phyloP scores from a whole-genome alignment of 176 grass and related monocot genomes.

The Typha latifolia region DNA sequence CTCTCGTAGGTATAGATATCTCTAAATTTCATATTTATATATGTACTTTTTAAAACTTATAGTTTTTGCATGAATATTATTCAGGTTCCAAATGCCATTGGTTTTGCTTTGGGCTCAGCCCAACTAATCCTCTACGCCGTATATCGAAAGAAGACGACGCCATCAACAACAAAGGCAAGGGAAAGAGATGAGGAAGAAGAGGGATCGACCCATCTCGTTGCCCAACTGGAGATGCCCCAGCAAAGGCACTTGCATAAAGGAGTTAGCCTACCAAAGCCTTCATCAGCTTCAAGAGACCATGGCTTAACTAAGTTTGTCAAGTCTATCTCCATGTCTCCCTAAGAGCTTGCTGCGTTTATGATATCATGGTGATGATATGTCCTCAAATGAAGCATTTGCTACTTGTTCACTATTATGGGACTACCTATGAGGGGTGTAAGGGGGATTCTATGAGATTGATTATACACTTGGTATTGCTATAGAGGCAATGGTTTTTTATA shows the following conservation, averaged over 20 bases:
- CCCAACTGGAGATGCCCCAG: slow-evolving; percentile 39
- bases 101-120: not conserved
- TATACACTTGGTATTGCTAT: no score
- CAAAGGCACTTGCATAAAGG: slow-evolving; percentile 41
- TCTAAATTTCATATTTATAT: no score
- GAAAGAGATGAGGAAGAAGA: slow-evolving; percentile 39
- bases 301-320: slow-evolving; percentile 34
- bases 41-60: no score
- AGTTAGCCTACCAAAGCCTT: slow-evolving; percentile 37
- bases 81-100: not conserved
- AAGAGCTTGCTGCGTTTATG: no score
- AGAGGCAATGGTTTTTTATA: no score
- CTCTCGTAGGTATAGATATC: no score
- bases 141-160: not conserved
- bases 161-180: slow-evolving; percentile 2
- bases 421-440: no score
- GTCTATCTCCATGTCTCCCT: slow-evolving; percentile 51
- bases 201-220: slow-evolving; percentile 36
- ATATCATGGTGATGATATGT: no score
- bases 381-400: no score
- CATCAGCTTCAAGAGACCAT: slow-evolving; percentile 14
- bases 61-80: not conserved
- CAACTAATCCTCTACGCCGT: not conserved
- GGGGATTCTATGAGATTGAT: no score
- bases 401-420: no score